Percentiles rank a stretch among this genome's conserved stretches.
phyloP scores from a whole-genome alignment of 2,329 filamentous ascomycete genomes.

The Amylocarpus encephaloides region DNA sequence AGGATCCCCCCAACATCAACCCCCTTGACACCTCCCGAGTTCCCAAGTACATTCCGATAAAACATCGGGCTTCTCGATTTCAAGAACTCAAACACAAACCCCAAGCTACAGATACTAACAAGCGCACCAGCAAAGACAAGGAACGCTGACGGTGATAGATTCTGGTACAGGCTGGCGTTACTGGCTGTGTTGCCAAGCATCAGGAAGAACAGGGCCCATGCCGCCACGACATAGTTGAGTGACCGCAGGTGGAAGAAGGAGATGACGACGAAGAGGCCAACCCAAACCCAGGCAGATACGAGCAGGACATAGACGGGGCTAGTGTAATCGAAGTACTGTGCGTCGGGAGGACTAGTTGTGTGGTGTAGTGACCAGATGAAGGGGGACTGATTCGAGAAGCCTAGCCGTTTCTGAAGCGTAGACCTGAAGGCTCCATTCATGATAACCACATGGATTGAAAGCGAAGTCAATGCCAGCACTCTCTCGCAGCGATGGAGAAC shows the following conservation, averaged over 20 bases:
- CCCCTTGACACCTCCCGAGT: neutral
- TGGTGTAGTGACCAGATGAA: neutral
- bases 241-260: neutral
- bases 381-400: neutral
- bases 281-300: too few species aligned
- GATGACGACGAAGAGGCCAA: neutral
- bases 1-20: neutral
- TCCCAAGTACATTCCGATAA: neutral
- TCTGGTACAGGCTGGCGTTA: neutral
- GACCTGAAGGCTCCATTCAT: neutral
- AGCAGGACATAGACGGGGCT: too few species aligned
- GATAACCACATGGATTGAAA: neutral
- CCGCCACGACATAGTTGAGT: neutral
- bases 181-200: neutral
- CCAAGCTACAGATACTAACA: neutral
- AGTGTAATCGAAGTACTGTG: too few species aligned
- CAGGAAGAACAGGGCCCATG: neutral
- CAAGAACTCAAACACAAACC: neutral
- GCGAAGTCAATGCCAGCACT: neutral
- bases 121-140: neutral
- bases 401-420: neutral
- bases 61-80: neutral
- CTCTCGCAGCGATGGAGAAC: neutral
- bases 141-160: neutral
- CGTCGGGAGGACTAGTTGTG: neutral